phyloP scores from a whole-genome alignment of 805 yeast genomes.

The Zygosaccharomyces bailii region DNA sequence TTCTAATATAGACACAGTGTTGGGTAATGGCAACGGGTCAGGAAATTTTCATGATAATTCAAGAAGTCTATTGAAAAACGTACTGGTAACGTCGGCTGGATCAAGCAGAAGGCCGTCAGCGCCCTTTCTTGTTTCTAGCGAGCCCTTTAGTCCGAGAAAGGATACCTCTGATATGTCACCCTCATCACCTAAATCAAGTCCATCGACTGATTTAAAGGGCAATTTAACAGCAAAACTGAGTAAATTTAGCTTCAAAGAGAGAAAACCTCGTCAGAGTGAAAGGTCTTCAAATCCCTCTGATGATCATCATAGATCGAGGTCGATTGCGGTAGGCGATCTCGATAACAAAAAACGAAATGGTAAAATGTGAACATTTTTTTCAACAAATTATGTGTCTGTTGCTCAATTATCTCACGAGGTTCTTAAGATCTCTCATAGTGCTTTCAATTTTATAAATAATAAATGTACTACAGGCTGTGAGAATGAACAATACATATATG shows the following conservation, averaged over 20 bases:
- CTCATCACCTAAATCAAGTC: background rate
- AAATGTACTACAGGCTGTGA: too few relatives aligned
- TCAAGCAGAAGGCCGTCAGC: slow-evolving; percentile 18
- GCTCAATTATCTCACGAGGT: too few relatives aligned
- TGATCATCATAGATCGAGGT: slow-evolving; percentile 10
- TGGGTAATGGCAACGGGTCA: slow-evolving; percentile 9
- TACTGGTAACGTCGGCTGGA: slow-evolving; percentile 15
- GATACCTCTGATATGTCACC: background rate
- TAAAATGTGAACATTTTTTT: background rate
- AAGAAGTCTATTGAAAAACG: slow-evolving; percentile 19
- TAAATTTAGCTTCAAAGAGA: slow-evolving; percentile 3
- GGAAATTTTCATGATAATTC: slow-evolving; percentile 19
- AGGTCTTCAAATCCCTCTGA: slow-evolving; percentile 2
- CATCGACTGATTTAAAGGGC: background rate
- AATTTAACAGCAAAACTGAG: background rate
- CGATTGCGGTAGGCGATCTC: slow-evolving; percentile 11
- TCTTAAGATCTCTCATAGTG: too few relatives aligned
- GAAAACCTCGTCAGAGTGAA: background rate
- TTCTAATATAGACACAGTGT: slow-evolving; percentile 15
- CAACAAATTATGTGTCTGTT: background rate
- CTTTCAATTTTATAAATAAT: too few relatives aligned
- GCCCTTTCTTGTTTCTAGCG: slow-evolving; percentile 5
- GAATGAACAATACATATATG: background rate
- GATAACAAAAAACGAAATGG: slow-evolving; percentile 3
- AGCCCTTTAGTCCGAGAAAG: background rate